Base-by-base conservation (phyloP, 2,329 filamentous ascomycete species). In the Ophiobolus disseminans region DNA sequence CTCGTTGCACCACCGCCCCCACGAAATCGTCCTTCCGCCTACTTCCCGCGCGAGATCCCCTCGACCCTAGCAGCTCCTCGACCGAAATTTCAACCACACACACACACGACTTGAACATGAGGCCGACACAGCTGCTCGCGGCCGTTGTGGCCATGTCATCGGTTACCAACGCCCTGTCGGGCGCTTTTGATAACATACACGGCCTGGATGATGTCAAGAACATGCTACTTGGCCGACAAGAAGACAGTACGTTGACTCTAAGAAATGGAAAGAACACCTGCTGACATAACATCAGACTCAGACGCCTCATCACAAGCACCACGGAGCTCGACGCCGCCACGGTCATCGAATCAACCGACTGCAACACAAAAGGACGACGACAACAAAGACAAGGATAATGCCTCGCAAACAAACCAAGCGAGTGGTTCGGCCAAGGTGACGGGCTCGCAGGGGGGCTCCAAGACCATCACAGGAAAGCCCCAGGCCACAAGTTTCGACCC, bases 401-500 rank as follows among this genome's bases (percentile, higher is more conserved):
- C 59, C 17, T 57, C 62, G 16, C 28, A 52, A 19, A 56, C 53
- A 9, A 53, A 48, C 21, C 56, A 55, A 8, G 45, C 53, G 13
- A 61, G 57, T 31, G 61, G 48, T 45, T 59, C 64, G 17, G 58
- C 40, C 28, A 66, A 56, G 40, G 51, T 49, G 36, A 54, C 57
- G 1, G 61, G 58, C 40, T 53, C 48, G 4, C 43, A 50, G 46
- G 35, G 50, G 11, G 58, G 48, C 35, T 60, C 61, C 30, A 64
- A 53, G 45, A 57, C 54, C 25, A 61, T 56, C 5, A 52, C 50
- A 4, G 44, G 49, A 25, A 62, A 58, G 45, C 48, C 66, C 40
- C 67, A 57, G 26, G 50, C 59, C 7, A 70, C 68, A 40, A 65
- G 58, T 37, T 81, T 83, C 64, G 79, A 85, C 54, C 70, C 81